These are phyloP conservation scores for Zoysia pacifica DNA, from an alignment of 176 grass and related monocot genomes.

Conservation along the genomic window DNA sequence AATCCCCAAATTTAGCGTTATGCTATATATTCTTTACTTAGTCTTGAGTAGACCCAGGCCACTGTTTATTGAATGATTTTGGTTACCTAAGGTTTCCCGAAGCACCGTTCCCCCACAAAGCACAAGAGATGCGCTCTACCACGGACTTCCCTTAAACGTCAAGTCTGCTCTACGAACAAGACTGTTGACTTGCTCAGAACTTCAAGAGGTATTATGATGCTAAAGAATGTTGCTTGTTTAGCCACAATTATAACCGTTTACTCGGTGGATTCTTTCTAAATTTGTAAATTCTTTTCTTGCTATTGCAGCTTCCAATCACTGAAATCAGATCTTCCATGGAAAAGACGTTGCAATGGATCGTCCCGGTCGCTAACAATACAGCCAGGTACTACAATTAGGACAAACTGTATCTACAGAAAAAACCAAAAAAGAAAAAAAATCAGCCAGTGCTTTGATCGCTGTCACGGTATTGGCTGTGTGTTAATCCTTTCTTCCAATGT, in stretches of 20 bases:
- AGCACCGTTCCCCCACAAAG: slow-evolving; percentile 62
- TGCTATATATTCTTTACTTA: background rate
- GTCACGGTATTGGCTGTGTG: background rate
- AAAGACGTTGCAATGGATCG: slow-evolving; percentile 76
- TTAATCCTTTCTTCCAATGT: slow-evolving; percentile 27
- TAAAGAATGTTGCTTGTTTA: background rate
- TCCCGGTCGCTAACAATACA: slow-evolving; percentile 78
- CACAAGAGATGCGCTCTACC: slow-evolving; percentile 75
- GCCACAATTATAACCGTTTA: background rate
- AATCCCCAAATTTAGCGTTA: background rate
- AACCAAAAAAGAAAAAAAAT: background rate
- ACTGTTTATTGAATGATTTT: slow-evolving; percentile 27
- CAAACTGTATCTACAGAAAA: background rate
- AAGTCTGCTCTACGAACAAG: slow-evolving; percentile 64
- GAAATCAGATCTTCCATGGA: slow-evolving; percentile 73
- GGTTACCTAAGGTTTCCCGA: slow-evolving; percentile 57
- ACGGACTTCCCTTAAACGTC: slow-evolving; percentile 61
- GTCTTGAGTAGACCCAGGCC: background rate
- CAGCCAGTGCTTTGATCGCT: background rate
- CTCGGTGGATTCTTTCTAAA: slow-evolving; percentile 10
- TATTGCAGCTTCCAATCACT: slow-evolving; percentile 49
- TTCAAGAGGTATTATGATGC: slow-evolving; percentile 58
- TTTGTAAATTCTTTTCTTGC: background rate
- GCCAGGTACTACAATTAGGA: slow-evolving; percentile 44
- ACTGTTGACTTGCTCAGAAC: slow-evolving; percentile 40